Evolutionary conservation across 2,329 filamentous ascomycete species (phyloP), one percentile per base, ranked within the genome.

Genomic region (Bipolaris zeicola): DNA sequence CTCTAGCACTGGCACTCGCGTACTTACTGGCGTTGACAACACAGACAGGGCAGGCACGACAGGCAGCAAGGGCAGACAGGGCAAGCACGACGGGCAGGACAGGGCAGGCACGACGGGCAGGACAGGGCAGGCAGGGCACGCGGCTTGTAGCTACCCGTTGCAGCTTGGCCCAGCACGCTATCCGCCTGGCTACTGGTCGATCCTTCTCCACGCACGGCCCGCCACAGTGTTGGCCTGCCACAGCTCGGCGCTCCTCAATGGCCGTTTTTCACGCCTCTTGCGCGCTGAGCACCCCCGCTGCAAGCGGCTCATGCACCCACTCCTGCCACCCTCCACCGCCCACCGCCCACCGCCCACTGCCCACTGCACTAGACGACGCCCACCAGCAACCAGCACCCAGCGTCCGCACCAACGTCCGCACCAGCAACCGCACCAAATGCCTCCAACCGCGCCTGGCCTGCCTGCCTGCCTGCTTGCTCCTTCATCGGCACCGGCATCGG

Each of bases 191-290:
- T 57, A 60, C 57, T 67, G 65, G 69, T 55, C 61, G 62, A 67
- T 68, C 43, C 61, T 59, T 58, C 66, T 65, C 61, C 64, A 61
- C 60, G 64, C 67, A 68, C 68, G 68, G 65, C 64, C 68, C 67
- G 62, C 63, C 6, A 31, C 47, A 26, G 37, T 56, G 57, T 60
- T 57, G 55, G 61, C 61, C 41, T 61, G 60, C 61, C 59, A 52
- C 66, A 61, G 59, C 58, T 62, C 55, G 57, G 60, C 64, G 61
- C 61, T 54, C 61, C 63, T 65, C 58, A 61, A 63, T 61, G 60
- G 62, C 65, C 66, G 67, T 67, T 60, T 51, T 67, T 65, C 52
- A 60, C 67, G 64, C 62, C 62, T 63, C 63, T 60, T 51, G 62
- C 59, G 55, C 59, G 53, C 36, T 54, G 51, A 50, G 60, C 60